Percentiles rank a stretch among this genome's conserved stretches.
Conservation (phyloP, 257 asterid species). For the Gentiana macrophylla region DNA sequence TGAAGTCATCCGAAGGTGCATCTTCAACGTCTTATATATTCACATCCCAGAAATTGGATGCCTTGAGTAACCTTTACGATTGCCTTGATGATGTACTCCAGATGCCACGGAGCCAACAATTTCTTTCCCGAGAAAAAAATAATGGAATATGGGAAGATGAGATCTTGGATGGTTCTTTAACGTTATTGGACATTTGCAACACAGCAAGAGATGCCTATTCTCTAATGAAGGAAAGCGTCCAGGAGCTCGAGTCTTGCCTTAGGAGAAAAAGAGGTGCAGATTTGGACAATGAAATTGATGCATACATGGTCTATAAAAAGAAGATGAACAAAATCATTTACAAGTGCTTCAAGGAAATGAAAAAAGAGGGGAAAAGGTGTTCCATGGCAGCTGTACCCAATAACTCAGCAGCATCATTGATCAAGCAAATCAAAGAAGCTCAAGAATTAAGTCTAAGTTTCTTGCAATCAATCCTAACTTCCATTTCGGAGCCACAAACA, state of each 20-base stretch:
- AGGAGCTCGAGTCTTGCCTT: constrained; percentile 23
- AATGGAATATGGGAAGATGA: constrained; percentile 10
- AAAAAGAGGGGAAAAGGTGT: constrained; percentile 6
- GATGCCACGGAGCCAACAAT: constrained; percentile 24
- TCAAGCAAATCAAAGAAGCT: constrained; percentile 12
- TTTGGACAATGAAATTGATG: constrained; percentile 5
- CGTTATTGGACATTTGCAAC: constrained; percentile 19
- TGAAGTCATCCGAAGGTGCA: constrained; percentile 15
- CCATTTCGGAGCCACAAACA: constrained; percentile 4
- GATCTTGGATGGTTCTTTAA: constrained; percentile 18
- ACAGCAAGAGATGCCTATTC: constrained; percentile 9
- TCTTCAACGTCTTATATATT: constrained; percentile 8
- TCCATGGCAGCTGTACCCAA: background rate
- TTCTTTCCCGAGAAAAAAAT: background rate
- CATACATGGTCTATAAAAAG: constrained; percentile 19
- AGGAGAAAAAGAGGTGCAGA: constrained; percentile 13
- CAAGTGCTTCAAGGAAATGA: constrained; percentile 17
- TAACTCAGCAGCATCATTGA: background rate
- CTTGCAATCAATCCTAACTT: constrained; percentile 11
- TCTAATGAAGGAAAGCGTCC: constrained; percentile 20
- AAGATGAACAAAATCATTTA: constrained; percentile 17
- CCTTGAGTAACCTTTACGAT: constrained; percentile 21
- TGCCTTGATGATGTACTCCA: constrained; percentile 13
- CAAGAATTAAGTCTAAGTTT: constrained; percentile 10
- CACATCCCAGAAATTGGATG: constrained; percentile 18